Evolutionary conservation across 768 basidiomycete genomes (phyloP).

Genomic region (Naganishia vaughanmartiniae): DNA sequence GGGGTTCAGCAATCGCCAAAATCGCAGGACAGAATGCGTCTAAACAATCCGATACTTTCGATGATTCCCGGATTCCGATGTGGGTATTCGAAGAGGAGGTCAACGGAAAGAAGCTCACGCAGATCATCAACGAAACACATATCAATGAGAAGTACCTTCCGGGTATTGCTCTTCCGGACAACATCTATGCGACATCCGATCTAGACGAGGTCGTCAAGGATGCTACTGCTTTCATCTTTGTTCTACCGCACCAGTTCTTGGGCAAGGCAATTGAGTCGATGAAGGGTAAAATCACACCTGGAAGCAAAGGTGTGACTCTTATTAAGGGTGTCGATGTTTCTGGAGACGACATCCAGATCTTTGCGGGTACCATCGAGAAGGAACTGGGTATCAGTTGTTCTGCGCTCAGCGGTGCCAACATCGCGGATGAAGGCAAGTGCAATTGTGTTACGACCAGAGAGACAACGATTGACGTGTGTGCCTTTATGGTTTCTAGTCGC

Average conservation of each 20-base stretch:
- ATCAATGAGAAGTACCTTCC: slow-evolving; percentile 54
- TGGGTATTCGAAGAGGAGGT: slow-evolving; percentile 53
- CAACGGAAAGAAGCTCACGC: slow-evolving; percentile 47
- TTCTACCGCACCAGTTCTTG: slow-evolving; percentile 57
- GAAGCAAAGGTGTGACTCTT: slow-evolving; percentile 54
- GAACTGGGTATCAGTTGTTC: slow-evolving; percentile 54
- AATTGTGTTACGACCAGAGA: not conserved
- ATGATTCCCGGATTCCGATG: slow-evolving; percentile 52
- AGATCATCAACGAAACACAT: slow-evolving; percentile 56
- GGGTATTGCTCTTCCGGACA: slow-evolving; percentile 52
- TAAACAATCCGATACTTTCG: slow-evolving; percentile 51
- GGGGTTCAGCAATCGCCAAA: slow-evolving; percentile 54
- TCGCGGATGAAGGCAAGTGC: slow-evolving; percentile 53
- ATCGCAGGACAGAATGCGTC: slow-evolving; percentile 51
- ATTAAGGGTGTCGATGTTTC: slow-evolving; percentile 58
- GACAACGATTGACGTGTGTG: not conserved
- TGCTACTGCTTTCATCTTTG: slow-evolving; percentile 56
- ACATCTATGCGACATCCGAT: slow-evolving; percentile 55
- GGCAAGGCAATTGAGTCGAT: slow-evolving; percentile 51
- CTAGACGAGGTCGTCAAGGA: slow-evolving; percentile 53
- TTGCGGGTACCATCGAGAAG: slow-evolving; percentile 54
- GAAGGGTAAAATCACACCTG: slow-evolving; percentile 51
- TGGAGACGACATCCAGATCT: slow-evolving; percentile 53
- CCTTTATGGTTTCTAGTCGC: not conserved
- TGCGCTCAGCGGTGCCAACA: slow-evolving; percentile 57